Evolutionary conservation across 768 basidiomycete genomes (phyloP), one percentile per base, ranked within the genome.

Genomic region (Pleurotus citrinopileatus): DNA sequence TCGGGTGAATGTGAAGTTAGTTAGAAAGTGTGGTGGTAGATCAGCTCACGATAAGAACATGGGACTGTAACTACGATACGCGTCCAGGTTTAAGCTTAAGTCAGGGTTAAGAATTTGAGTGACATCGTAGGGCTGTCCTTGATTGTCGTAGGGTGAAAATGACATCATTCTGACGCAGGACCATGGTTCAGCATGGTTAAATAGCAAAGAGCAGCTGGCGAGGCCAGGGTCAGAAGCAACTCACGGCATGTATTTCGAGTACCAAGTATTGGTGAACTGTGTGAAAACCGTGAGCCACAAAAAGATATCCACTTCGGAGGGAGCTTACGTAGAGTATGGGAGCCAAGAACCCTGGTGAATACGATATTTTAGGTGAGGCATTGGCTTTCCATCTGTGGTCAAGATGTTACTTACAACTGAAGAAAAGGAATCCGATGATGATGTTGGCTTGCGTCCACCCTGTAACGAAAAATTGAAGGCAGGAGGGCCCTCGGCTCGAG

Each of bases 381-480:
- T 19, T 17, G 17, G 0, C 17, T n/a, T 32, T 10, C 12, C 8
- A 34, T 27, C 19, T 17, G 9, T 17, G 43, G 25, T 57, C 20
- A 23, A 51, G n/a, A 10, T 3, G 51, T 5, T 25, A 48, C 60
- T 44, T 57, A 75, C 80, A 81, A 62, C 73, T 73, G 60, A 79
- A 70, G 55, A 78, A 61, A 12, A 78, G 64, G 64, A 84, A 68
- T 59, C 82, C 79, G 56, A 68, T 58, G 38, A 69, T 60, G 34
- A 79, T 62, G 62, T 81, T 80, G 4, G 75, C 77, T 56, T 78
- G 70, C 0, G 73, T 73, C 74, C 76, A 80, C 78, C 76, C 76
- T 44, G 60, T 10, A 37, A 40, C 28, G 27, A 28, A 3, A 34
- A 13, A 3, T 15, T 38, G 1, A 42, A 36, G 67, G 77, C 2